phyloP scores from a whole-genome alignment of 2,329 filamentous ascomycete genomes.

The Fusarium staphyleae region DNA sequence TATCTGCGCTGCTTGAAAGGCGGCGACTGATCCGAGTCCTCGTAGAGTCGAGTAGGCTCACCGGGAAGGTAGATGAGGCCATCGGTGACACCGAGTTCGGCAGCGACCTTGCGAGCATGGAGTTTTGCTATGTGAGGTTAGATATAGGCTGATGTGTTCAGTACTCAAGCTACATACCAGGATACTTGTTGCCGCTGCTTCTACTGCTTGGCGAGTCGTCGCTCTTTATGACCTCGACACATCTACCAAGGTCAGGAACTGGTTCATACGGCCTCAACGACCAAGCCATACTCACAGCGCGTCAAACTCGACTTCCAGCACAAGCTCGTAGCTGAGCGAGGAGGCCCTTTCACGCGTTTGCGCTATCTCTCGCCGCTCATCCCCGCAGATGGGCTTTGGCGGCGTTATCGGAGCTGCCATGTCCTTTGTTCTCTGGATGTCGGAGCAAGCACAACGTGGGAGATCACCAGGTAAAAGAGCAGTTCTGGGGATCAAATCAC shows the following conservation, averaged over 20 bases:
- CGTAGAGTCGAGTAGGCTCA: conserved; percentile 57
- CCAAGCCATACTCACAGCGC: conserved; percentile 54
- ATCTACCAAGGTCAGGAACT: conserved; percentile 30
- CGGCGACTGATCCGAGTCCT: conserved; percentile 65
- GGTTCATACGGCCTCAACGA: not conserved
- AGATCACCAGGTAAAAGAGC: not conserved
- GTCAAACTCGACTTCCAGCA: conserved; percentile 62
- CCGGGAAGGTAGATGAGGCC: conserved; percentile 66
- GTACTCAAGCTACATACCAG: conserved; percentile 41
- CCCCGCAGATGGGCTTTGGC: conserved; percentile 30
- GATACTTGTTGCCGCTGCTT: conserved; percentile 45
- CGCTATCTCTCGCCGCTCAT: conserved; percentile 18
- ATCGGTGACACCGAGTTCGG: conserved; percentile 55
- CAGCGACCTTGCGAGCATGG: conserved; percentile 64
- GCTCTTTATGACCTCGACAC: conserved; percentile 50
- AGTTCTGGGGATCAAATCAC: not conserved
- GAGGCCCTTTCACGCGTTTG: conserved; percentile 30
- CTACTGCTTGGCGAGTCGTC: conserved; percentile 23
- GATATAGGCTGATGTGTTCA: not conserved
- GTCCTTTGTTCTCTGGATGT: not conserved
- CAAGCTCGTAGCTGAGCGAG: conserved; percentile 45
- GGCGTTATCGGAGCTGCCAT: conserved; percentile 31
- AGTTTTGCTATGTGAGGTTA: conserved; percentile 54
- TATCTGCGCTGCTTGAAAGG: conserved; percentile 65
- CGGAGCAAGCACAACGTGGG: not conserved